Evolutionary conservation across 352 stramenopile genomes (phyloP).

Genomic region (Phytophthora litchii): DNA sequence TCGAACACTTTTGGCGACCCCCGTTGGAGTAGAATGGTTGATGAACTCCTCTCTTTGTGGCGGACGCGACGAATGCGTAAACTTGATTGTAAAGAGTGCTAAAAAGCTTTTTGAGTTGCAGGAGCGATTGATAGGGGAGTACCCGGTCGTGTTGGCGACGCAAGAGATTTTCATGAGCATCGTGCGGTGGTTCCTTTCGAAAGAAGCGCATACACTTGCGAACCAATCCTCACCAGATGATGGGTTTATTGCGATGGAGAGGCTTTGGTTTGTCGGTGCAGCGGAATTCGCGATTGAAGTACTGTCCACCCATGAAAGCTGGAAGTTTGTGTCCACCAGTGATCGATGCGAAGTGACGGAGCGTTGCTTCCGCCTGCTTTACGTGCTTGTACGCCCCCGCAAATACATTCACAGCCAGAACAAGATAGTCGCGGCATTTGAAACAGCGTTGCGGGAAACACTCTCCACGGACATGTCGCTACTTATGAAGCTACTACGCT

Average conservation of each 20-base stretch:
- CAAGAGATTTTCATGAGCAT: slow-evolving; percentile 64
- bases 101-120: slow-evolving; percentile 70
- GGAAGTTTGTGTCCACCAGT: slow-evolving; percentile 50
- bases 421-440: slow-evolving; percentile 52
- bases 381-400: slow-evolving; percentile 46
- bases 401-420: slow-evolving; percentile 44
- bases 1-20: slow-evolving; percentile 40
- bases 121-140: slow-evolving; percentile 56
- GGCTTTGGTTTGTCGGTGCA: slow-evolving; percentile 56
- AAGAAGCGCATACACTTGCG: slow-evolving; percentile 44
- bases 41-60: slow-evolving; percentile 48
- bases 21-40: slow-evolving; percentile 47
- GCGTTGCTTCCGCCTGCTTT: slow-evolving; percentile 59
- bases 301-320: slow-evolving; percentile 64
- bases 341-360: slow-evolving; percentile 56
- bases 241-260: slow-evolving; percentile 34
- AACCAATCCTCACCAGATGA: slow-evolving; percentile 3
- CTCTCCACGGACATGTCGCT: slow-evolving; percentile 58
- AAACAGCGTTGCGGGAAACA: slow-evolving; percentile 50
- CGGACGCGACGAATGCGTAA: slow-evolving; percentile 60
- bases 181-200: slow-evolving; percentile 61
- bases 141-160: slow-evolving; percentile 55
- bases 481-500: slow-evolving; percentile 66
- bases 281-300: slow-evolving; percentile 69
- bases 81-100: slow-evolving; percentile 53